These are phyloP conservation scores for Exophiala calicioides DNA, from an alignment of 2,329 filamentous ascomycete genomes.

Conservation along the genomic window DNA sequence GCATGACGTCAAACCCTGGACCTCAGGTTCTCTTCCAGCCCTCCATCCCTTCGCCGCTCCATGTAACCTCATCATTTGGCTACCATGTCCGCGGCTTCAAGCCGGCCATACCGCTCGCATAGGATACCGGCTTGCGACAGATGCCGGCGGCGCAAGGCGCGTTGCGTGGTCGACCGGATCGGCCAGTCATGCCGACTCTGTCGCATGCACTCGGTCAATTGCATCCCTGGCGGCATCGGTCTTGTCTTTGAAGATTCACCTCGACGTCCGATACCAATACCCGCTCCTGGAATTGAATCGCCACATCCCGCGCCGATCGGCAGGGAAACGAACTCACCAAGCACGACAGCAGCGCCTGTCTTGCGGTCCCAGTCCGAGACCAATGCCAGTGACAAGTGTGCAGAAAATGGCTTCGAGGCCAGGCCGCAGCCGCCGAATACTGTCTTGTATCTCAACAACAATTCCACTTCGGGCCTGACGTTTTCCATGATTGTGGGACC, in stretches of 20 bases:
- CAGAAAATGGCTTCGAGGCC: background rate
- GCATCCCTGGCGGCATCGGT: background rate
- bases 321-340: background rate
- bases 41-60: background rate
- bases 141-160: background rate
- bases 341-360: background rate
- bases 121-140: background rate
- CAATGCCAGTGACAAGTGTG: background rate
- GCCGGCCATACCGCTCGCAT: background rate
- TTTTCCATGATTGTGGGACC: background rate
- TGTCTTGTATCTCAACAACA: background rate
- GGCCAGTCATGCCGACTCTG: background rate
- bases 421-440: background rate
- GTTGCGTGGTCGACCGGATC: background rate
- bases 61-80: background rate
- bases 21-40: background rate
- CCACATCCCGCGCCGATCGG: background rate
- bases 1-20: background rate
- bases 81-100: background rate
- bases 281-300: background rate
- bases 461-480: background rate
- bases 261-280: background rate
- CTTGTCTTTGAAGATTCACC: background rate
- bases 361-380: background rate
- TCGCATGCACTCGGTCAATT: background rate